Conservation (phyloP, 2,329 filamentous ascomycete genomes). For the Sclerotinia sclerotiorum region DNA sequence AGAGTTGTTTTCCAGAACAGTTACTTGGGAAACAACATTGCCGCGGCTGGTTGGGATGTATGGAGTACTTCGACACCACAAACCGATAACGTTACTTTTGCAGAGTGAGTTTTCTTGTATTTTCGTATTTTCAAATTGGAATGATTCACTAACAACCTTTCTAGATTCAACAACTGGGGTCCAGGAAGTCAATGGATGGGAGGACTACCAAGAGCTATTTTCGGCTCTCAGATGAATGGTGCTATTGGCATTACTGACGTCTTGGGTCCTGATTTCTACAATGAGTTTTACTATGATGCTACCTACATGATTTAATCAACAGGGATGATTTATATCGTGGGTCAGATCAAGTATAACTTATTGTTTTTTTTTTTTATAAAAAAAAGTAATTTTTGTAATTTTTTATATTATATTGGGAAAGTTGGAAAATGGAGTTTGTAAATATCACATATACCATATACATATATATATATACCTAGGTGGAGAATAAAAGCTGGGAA, state of each 20-base stretch:
- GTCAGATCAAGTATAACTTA: no score
- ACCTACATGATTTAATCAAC: neutral
- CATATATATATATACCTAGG: no score
- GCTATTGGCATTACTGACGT: slow-evolving; percentile 26
- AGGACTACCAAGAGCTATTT: slow-evolving; percentile 28
- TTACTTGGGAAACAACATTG: slow-evolving; percentile 49
- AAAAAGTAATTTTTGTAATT: no score
- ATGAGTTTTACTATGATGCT: slow-evolving; percentile 31
- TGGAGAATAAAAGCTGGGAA: no score
- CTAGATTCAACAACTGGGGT: slow-evolving; percentile 47
- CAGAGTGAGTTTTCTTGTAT: neutral
- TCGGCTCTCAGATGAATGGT: slow-evolving; percentile 24
- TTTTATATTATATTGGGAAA: no score
- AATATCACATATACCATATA: no score
- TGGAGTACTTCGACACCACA: slow-evolving; percentile 45
- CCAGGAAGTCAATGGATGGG: slow-evolving; percentile 40
- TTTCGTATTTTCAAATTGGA: neutral
- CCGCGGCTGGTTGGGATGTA: slow-evolving; percentile 50
- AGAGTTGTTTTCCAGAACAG: slow-evolving; percentile 53
- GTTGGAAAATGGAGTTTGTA: no score
- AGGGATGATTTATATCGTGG: neutral
- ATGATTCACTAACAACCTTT: neutral
- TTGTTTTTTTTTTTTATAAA: no score
- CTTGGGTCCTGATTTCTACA: slow-evolving; percentile 23
- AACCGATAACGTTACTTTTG: neutral